Conservation (phyloP, 2,329 filamentous ascomycete species). For the Aulographum hederae region DNA sequence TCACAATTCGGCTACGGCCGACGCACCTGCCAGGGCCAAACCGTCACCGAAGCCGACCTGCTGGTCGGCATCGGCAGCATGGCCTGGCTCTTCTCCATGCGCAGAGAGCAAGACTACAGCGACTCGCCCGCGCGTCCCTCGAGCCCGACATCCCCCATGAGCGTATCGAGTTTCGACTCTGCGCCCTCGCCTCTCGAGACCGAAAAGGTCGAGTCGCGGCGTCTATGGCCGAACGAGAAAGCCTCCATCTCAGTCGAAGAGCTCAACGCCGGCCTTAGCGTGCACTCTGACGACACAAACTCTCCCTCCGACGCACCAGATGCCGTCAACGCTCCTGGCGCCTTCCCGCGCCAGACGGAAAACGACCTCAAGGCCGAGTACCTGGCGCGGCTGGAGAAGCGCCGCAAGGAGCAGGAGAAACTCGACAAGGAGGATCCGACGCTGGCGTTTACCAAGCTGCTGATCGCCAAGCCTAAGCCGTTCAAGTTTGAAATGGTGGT, state of each 20-base stretch:
- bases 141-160: not conserved
- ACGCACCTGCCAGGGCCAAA: conserved; percentile 24
- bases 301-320: conserved; percentile 3
- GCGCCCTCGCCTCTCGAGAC: not conserved
- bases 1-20: conserved; percentile 37
- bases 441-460: conserved; percentile 23
- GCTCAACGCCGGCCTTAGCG: conserved; percentile 12
- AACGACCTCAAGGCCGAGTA: conserved; percentile 1
- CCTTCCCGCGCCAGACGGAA: conserved; percentile 2
- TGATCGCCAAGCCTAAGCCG: conserved; percentile 27
- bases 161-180: not conserved
- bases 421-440: conserved; percentile 19
- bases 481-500: conserved; percentile 23
- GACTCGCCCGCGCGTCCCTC: not conserved
- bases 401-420: not conserved
- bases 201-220: conserved; percentile 5
- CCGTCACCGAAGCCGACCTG: conserved; percentile 22
- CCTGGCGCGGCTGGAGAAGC: not conserved
- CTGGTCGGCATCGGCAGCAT: conserved; percentile 24
- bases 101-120: too few relatives aligned
- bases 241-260: conserved; percentile 18
- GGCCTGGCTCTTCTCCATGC: conserved; percentile 24
- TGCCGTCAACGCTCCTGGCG: conserved; percentile 2
- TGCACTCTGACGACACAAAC: conserved; percentile 3
- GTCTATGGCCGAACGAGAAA: conserved; percentile 13